Evolutionary conservation across 495 filamentous ascomycete genomes (phyloP).

Genomic region (Tuber umbilicatum): DNA sequence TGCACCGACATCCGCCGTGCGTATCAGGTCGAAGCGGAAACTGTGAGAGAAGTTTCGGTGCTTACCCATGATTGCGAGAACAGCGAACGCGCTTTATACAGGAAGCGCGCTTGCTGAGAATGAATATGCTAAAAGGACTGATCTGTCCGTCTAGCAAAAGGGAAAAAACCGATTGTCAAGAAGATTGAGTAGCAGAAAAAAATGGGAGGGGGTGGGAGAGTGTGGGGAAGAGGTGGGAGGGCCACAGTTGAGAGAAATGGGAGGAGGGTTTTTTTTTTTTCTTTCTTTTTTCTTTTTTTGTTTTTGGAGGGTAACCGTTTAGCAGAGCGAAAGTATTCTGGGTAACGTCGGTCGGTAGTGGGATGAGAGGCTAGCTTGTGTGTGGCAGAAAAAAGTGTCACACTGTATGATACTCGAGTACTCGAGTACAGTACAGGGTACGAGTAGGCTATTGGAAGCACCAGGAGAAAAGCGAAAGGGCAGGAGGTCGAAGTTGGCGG

Average conservation of each 20-base stretch:
- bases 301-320: conserved; percentile 1
- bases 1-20: neutral
- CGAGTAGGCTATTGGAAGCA: too few species aligned
- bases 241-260: conserved; percentile 23
- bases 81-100: conserved; percentile 47
- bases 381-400: neutral
- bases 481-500: neutral
- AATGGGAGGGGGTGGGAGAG: conserved; percentile 22
- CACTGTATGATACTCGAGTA: neutral
- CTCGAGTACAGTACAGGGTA: too few species aligned
- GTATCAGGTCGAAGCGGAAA: conserved; percentile 6
- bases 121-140: conserved; percentile 22
- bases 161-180: conserved; percentile 23
- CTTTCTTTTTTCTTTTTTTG: too few species aligned
- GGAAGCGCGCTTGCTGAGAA: conserved; percentile 40
- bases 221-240: conserved; percentile 16
- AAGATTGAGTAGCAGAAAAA: conserved; percentile 8
- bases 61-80: conserved; percentile 84
- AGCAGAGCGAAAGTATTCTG: neutral
- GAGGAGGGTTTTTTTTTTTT: neutral
- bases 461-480: too few species aligned
- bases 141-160: conserved; percentile 16
- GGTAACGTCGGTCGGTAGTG: neutral
- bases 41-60: conserved; percentile 36
- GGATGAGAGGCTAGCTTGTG: neutral